phyloP scores from a whole-genome alignment of 345 rosid genomes.

The Durio zibethinus region DNA sequence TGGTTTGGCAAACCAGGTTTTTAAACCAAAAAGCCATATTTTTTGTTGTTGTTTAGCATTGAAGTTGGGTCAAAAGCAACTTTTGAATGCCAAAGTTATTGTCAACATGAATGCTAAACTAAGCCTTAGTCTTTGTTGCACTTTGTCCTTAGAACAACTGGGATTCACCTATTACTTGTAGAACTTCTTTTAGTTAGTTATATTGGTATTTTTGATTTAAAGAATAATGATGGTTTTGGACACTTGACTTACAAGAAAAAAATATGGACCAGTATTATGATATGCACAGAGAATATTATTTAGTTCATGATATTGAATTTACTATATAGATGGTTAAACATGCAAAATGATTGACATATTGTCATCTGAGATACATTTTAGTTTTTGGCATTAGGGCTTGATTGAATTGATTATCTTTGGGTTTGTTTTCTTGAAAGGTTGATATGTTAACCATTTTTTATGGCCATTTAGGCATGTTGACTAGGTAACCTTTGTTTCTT shows the following conservation, averaged over 20 bases:
- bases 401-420: background rate
- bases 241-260: background rate
- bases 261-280: background rate
- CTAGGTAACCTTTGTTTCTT: background rate
- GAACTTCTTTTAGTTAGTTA: background rate
- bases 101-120: too few relatives aligned
- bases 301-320: background rate
- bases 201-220: constrained; percentile 1
- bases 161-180: background rate
- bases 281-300: background rate
- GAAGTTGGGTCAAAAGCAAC: too few relatives aligned
- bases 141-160: background rate
- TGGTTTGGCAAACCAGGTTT: too few relatives aligned
- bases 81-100: too few relatives aligned
- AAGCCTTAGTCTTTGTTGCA: background rate
- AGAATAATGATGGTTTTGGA: background rate
- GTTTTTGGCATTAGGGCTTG: background rate
- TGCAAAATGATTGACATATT: background rate
- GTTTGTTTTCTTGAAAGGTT: background rate
- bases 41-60: too few relatives aligned
- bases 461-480: background rate
- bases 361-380: background rate
- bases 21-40: too few relatives aligned
- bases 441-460: background rate
- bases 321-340: background rate